Base-by-base conservation (phyloP, 1,284 basidiomycete genomes). In the Inonotus obliquus region DNA sequence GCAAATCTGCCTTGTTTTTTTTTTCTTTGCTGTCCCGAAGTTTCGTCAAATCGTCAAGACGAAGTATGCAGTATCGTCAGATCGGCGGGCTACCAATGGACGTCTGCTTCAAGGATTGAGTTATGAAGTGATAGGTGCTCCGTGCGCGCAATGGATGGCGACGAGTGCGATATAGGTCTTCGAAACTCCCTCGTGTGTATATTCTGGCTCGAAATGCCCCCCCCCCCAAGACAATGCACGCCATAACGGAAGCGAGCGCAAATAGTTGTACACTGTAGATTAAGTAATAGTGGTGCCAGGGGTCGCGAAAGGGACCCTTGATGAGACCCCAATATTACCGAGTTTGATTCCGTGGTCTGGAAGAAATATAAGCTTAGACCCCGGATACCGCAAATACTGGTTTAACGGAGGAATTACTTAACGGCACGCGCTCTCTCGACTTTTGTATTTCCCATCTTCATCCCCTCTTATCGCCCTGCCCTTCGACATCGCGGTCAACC, bases 401-500 rank as follows among this genome's bases (percentile, higher is more conserved):
- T 21, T 39, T n/a, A 44, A 21, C 41, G 32, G 27, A 52, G 51
- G 51, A 35, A 52, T 32, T 52, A 52, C 32, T 41, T 57, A 48
- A 57, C 45, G 14, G 44, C 39, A 17, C 11, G 41, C 44, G 41
- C 23, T 45, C 27, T 45, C 27, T 48, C 23, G 25, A 55, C 45
- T 38, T 44, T 35, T 57, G 41, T 41, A 45, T 57, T 32, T 32
- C 32, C 32, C 32, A 32, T 32, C 32, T 41, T 41, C 55, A 27
- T 35, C 55, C 41, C 55, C 41, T 41, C 45, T 57, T 57, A 57
- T 48, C 41, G 25, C 55, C 55, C 44, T 14, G 29, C 29, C 41
- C n/a, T 35, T 29, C 54, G 32, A 2, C 23, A 32, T 55, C 23
- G 39, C 32, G 21, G n/a, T 17, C 41, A 27, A 6, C 45, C 17